Evolutionary conservation across 148 eudicot species (phyloP).

Genomic region (Agrostemma githago): DNA sequence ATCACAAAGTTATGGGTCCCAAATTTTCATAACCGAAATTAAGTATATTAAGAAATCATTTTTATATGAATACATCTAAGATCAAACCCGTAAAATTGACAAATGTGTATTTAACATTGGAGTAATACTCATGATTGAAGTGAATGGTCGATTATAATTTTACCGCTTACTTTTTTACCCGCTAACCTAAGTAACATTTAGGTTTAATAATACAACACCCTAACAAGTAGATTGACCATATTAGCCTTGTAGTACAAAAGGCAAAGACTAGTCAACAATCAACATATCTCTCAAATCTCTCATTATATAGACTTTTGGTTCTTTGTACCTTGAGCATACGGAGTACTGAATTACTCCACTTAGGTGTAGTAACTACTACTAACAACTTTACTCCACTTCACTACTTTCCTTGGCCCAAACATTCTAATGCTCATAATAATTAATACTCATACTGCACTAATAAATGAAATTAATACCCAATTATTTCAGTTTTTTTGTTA

Average conservation of each 20-base stretch:
- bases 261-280: background rate
- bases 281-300: background rate
- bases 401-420: background rate
- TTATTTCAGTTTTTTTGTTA: too few species aligned
- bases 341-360: background rate
- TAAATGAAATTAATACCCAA: background rate
- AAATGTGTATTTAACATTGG: too few species aligned
- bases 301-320: background rate
- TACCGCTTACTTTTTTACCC: too few species aligned
- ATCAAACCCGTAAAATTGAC: too few species aligned
- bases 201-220: background rate
- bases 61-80: too few species aligned
- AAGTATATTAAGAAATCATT: too few species aligned
- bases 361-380: background rate
- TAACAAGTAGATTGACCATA: conserved; percentile 13
- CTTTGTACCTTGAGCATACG: background rate
- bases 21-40: too few species aligned
- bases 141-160: too few species aligned
- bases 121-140: too few species aligned
- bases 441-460: too few species aligned
- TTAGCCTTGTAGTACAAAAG: conserved; percentile 9
- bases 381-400: background rate
- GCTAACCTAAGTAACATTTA: background rate
- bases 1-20: too few species aligned
- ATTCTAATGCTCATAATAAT: background rate